Conservation (phyloP, 2,329 filamentous ascomycete species). For the Penicillium brevicompactum region DNA sequence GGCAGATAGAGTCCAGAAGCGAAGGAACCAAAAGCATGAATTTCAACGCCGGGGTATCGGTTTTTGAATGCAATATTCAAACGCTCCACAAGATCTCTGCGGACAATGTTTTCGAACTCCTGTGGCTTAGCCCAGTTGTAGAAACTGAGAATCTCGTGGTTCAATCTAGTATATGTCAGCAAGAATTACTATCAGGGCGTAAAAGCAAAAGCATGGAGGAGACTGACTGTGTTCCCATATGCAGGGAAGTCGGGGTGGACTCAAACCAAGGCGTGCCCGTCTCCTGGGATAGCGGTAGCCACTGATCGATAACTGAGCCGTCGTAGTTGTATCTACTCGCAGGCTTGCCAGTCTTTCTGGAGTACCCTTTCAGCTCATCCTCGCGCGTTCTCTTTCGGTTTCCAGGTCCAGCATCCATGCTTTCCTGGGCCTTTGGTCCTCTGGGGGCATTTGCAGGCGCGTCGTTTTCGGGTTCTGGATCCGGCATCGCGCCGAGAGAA, state of each 20-base stretch:
- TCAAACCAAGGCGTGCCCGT: slow-evolving; percentile 65
- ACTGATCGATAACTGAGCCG: slow-evolving; percentile 56
- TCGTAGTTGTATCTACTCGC: slow-evolving; percentile 52
- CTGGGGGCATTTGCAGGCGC: slow-evolving; percentile 42
- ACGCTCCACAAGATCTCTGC: slow-evolving; percentile 70
- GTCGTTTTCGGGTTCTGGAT: slow-evolving; percentile 16
- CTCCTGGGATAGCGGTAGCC: slow-evolving; percentile 49
- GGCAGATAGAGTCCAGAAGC: slow-evolving; percentile 78
- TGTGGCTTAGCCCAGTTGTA: slow-evolving; percentile 80
- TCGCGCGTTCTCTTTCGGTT: slow-evolving; percentile 74
- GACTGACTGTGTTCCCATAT: slow-evolving; percentile 38
- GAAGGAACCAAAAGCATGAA: slow-evolving; percentile 89
- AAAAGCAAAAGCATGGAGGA: slow-evolving; percentile 6
- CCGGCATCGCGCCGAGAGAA: slow-evolving; percentile 69
- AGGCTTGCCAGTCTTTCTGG: slow-evolving; percentile 57
- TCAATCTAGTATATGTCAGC: slow-evolving; percentile 59
- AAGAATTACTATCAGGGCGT: slow-evolving; percentile 7
- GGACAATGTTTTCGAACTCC: slow-evolving; percentile 74
- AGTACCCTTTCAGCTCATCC: slow-evolving; percentile 65
- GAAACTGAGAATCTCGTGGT: slow-evolving; percentile 89
- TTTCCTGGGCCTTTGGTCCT: slow-evolving; percentile 35
- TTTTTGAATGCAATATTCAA: slow-evolving; percentile 63
- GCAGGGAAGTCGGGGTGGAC: slow-evolving; percentile 30
- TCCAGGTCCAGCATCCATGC: slow-evolving; percentile 55
- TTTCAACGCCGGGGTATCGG: slow-evolving; percentile 61